Conservation (phyloP, 352 stramenopile genomes). For the Globisporangium ultimum region DNA sequence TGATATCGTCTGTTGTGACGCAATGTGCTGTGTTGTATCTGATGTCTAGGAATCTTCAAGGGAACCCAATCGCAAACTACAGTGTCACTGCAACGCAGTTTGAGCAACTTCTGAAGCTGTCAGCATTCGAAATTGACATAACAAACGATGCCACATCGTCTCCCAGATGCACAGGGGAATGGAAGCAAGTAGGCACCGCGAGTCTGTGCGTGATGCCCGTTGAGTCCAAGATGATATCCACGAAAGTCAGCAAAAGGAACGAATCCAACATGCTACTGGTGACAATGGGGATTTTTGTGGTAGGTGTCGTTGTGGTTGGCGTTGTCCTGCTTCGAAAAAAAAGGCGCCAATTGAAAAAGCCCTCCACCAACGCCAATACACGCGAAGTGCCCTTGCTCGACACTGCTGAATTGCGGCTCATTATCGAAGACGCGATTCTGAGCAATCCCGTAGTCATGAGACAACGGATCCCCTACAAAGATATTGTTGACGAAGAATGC, state of each 20-base stretch:
- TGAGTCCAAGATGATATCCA: no score
- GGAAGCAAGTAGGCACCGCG: not conserved
- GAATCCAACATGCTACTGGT: no score
- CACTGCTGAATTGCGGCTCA: constrained; percentile 6
- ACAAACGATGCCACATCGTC: not conserved
- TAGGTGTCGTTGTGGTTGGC: no score
- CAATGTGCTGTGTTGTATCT: not conserved
- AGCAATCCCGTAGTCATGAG: constrained; percentile 17
- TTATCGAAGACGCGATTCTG: constrained; percentile 10
- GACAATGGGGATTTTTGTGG: no score
- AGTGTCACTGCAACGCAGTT: constrained; percentile 14
- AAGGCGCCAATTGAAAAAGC: not conserved
- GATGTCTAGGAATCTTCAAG: constrained; percentile 1
- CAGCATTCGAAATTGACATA: constrained; percentile 6
- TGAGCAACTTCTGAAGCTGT: constrained; percentile 5
- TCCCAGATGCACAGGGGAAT: not conserved
- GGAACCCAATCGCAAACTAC: constrained; percentile 15
- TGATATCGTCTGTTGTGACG: not conserved
- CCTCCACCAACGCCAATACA: no score
- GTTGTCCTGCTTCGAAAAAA: no score
- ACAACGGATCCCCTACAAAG: constrained; percentile 11
- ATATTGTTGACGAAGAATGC: constrained; percentile 6
- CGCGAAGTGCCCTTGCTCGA: constrained; percentile 3
- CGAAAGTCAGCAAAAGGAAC: no score
- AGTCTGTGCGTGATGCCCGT: not conserved